Base-by-base conservation (phyloP, 2,329 filamentous ascomycete species). In the Graphilbum ipis-grandicollis region DNA sequence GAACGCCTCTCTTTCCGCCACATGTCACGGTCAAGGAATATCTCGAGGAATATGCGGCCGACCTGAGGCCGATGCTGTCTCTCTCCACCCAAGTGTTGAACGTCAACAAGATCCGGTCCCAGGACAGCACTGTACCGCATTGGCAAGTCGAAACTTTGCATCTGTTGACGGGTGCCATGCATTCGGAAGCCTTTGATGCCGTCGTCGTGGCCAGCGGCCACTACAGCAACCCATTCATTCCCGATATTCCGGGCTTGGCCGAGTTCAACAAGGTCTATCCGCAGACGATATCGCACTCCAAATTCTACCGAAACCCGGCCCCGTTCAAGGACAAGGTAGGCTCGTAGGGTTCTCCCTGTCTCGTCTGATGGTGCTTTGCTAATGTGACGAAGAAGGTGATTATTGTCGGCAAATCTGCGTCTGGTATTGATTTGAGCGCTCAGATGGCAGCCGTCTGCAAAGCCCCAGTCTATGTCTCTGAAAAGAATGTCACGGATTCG, bases 181-280 rank as follows among this genome's bases (percentile, higher is more conserved):
- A 69, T 42, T 67, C 70, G 0, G 59, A 57, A n/a, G n/a, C 48
- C 0, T 69, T 90, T 43, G 75, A 82, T 48, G 70, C 71, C 0
- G 60, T 82, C 1, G 65, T 80, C 1, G 67, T 78, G 3, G 73
- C 76, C 0, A 72, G 63, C 21, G 78, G 78, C 0, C 77, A 82
- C 51, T 81, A 79, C 46, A 67, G 69, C 43, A 59, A 75, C 1
- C 72, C 74, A 0, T 67, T 65, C 39, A 55, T 81, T 2, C 77
- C 78, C 0, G 59, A 67, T 30, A 65, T 77, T 3, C 52, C 60
- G 0, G 78, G 78, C 0, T 57, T 81, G 4, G 50, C 57, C 19
- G 57, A 58, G 14, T 79, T 69, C 70, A 70, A 76, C 47, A 36
- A 52, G 10, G 46, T 48, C 4, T 72, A 68, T 42, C 67, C 70